phyloP scores from a whole-genome alignment of 225 moss, liverwort and hornwort genomes.

The Sphagnum contortum region DNA sequence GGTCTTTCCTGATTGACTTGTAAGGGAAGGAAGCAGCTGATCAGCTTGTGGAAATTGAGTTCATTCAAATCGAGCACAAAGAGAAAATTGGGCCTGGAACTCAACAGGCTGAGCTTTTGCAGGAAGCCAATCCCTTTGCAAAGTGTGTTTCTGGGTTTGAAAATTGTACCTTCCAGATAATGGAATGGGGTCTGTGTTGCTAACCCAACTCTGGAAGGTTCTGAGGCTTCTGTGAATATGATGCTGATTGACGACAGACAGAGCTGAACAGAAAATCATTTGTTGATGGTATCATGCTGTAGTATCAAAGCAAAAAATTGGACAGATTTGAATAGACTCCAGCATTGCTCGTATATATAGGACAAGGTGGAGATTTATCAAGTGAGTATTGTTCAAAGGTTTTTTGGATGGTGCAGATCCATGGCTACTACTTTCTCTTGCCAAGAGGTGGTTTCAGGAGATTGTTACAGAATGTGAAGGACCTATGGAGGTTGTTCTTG shows the following conservation, averaged over 20 bases:
- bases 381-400: too few species aligned
- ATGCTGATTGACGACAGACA: neutral
- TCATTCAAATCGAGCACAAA: constrained; percentile 21
- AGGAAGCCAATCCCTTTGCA: constrained; percentile 8
- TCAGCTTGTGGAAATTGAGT: constrained; percentile 20
- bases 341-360: too few species aligned
- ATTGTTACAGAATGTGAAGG: constrained; percentile 11
- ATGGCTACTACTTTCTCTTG: constrained; percentile 18
- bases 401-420: constrained; percentile 16
- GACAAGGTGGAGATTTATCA: too few species aligned
- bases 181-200: constrained; percentile 18
- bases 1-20: neutral
- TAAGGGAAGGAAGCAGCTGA: constrained; percentile 22
- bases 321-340: too few species aligned
- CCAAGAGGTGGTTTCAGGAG: constrained; percentile 30
- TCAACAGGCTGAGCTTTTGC: neutral
- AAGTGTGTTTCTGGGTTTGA: constrained; percentile 19
- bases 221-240: neutral
- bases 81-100: neutral
- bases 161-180: constrained; percentile 18
- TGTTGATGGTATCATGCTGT: too few species aligned
- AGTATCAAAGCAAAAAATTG: too few species aligned
- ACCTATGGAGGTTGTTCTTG: constrained; percentile 17
- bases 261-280: too few species aligned
- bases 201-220: neutral